Conservation (phyloP, 208 protist genomes). For the Naegleria lovaniensis region DNA sequence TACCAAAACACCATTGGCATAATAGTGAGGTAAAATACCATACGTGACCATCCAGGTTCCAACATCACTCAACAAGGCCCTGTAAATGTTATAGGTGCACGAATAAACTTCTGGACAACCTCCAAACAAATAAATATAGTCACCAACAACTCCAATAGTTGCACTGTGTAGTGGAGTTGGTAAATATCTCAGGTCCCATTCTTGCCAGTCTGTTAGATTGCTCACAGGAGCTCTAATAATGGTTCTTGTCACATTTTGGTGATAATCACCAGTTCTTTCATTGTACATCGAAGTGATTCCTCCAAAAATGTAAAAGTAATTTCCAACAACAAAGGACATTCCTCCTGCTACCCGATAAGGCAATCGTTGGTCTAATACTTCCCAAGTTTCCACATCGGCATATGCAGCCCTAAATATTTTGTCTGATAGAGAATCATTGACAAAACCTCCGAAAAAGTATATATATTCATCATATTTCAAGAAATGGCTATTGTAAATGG, state of each 20-base stretch:
- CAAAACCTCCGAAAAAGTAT: neutral
- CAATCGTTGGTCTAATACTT: neutral
- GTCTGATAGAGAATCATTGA: neutral
- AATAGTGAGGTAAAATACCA: neutral
- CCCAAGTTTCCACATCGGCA: neutral
- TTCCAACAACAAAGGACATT: neutral
- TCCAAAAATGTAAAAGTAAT: neutral
- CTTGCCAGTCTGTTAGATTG: neutral
- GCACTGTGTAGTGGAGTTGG: neutral
- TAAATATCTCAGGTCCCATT: neutral
- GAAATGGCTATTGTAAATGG: neutral
- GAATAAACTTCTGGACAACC: neutral
- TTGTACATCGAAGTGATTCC: neutral
- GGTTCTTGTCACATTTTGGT: neutral
- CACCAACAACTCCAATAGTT: neutral
- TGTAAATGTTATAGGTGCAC: neutral
- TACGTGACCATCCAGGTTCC: neutral
- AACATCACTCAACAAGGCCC: neutral
- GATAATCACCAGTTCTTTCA: neutral
- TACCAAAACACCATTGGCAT: neutral
- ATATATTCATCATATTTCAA: neutral
- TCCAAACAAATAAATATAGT: neutral
- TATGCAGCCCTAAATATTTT: neutral
- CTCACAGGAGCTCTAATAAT: neutral
- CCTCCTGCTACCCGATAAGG: neutral